Conservation (phyloP, 2,329 filamentous ascomycete species). For the Epichloe brachyelytri region DNA sequence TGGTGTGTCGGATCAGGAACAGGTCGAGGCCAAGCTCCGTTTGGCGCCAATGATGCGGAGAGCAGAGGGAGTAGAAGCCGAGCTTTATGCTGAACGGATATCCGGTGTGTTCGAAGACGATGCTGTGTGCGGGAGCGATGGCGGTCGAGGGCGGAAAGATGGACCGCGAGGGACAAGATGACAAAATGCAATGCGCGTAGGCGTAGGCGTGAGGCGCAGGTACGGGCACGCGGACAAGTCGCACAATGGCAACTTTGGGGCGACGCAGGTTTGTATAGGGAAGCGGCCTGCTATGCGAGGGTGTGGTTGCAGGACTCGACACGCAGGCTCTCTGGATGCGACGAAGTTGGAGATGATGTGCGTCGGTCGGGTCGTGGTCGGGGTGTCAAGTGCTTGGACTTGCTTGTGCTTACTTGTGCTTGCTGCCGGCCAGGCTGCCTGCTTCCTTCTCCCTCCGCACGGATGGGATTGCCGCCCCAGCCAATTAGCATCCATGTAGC, state of each 20-base stretch:
- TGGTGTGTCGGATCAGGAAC: too few relatives aligned
- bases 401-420: not conserved
- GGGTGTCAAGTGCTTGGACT: not conserved
- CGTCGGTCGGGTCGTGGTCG: not conserved
- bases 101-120: too few relatives aligned
- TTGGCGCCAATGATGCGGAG: too few relatives aligned
- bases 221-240: not conserved
- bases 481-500: not conserved
- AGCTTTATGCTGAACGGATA: too few relatives aligned
- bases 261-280: not conserved
- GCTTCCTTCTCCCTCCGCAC: not conserved
- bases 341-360: slow-evolving; percentile 1
- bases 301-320: not conserved
- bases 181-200: not conserved
- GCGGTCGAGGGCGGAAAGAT: not conserved
- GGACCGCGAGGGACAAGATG: not conserved
- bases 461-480: not conserved
- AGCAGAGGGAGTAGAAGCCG: too few relatives aligned
- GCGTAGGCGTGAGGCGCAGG: not conserved
- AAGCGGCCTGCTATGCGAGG: slow-evolving; percentile 1
- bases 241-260: not conserved
- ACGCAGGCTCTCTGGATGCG: slow-evolving; percentile 1
- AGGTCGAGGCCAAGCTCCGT: too few relatives aligned
- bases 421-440: too few relatives aligned
- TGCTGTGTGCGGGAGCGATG: not conserved